A percentile compares a stretch with the other conserved stretches of the same genome.
phyloP scores from a whole-genome alignment of 2,329 filamentous ascomycete genomes.

The Coniochaeta prunicola region DNA sequence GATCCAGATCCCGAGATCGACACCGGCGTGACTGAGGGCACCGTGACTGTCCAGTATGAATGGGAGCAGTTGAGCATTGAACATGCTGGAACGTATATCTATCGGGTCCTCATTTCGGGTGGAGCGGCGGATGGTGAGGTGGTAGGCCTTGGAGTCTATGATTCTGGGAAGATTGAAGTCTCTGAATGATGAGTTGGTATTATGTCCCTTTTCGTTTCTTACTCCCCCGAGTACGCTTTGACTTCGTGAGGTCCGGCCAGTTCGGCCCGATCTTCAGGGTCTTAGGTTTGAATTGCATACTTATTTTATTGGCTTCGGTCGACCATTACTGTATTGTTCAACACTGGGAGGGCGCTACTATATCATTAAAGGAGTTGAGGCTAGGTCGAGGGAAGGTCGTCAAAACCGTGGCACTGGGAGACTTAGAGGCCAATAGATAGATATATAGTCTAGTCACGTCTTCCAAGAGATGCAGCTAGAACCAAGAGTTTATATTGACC shows the following conservation, averaged over 20 bases:
- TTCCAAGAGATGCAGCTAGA: background rate
- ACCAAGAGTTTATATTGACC: background rate
- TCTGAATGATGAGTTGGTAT: background rate
- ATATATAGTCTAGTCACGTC: background rate
- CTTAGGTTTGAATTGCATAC: too few relatives aligned
- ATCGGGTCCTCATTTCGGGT: background rate
- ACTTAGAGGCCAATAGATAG: background rate
- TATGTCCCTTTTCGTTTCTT: too few relatives aligned
- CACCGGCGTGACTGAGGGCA: background rate
- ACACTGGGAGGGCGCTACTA: too few relatives aligned
- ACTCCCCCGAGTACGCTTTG: too few relatives aligned
- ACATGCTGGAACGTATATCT: background rate
- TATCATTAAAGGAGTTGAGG: too few relatives aligned
- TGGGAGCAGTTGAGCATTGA: background rate
- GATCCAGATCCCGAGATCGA: background rate
- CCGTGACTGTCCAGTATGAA: background rate
- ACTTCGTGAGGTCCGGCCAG: too few relatives aligned
- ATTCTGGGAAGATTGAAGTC: background rate
- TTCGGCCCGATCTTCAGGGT: too few relatives aligned
- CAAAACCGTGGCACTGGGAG: background rate
- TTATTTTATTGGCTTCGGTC: too few relatives aligned
- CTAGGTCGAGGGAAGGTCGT: background rate
- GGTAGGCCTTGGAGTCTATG: background rate
- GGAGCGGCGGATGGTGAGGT: background rate
- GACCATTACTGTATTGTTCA: too few relatives aligned